Evolutionary conservation across 345 rosid species (phyloP), one percentile per base, ranked within the genome.

Genomic region (Eucalyptus sp.): DNA sequence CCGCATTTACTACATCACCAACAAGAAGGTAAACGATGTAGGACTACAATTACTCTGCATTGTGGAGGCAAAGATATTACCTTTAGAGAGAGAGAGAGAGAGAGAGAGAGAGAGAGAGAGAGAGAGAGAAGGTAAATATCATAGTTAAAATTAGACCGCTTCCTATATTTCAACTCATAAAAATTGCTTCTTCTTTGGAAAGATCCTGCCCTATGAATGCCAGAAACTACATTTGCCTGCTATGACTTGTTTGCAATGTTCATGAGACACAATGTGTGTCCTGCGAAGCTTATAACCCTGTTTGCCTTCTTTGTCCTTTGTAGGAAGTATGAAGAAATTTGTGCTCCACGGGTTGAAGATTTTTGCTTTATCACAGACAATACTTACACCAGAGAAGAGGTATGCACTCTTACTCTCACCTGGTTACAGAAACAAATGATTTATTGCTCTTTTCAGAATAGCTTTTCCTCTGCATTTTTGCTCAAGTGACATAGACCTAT

Each of bases 291-390:
- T 20, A 8, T 52, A 20, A 76, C 27, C 41, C 27, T 12, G 10
- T 24, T 31, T 52, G 56, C 33, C 20, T 62, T 86, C 24, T 88
- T 62, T 66, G 50, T 89, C 50, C 68, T 24, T 87, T 91, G 89
- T 87, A 97, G 99, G 90, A 97, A 97, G 91, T 97, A 95, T 37
- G 99, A 97, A 93, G 99, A 97, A 90, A 94, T 97, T 64, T 93
- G 93, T 90, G 96, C 99, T 3, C 99, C 98, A 7, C 95, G 94
- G 14, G 94, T 96, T 29, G 99, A 97, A 80, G 99, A 97, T 84
- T 95, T 97, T 90, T 97, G 99, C 93, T 96, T 93, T 91, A 97
- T 97, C 86, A 97, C 99, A 3, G 98, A 97, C 92, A 96, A 94
- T 94, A 96, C 98, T 58, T 96, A 96, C 92, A 87, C 95, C 60